Conservation (phyloP, 2,329 filamentous ascomycete species). For the Fusarium sp. region DNA sequence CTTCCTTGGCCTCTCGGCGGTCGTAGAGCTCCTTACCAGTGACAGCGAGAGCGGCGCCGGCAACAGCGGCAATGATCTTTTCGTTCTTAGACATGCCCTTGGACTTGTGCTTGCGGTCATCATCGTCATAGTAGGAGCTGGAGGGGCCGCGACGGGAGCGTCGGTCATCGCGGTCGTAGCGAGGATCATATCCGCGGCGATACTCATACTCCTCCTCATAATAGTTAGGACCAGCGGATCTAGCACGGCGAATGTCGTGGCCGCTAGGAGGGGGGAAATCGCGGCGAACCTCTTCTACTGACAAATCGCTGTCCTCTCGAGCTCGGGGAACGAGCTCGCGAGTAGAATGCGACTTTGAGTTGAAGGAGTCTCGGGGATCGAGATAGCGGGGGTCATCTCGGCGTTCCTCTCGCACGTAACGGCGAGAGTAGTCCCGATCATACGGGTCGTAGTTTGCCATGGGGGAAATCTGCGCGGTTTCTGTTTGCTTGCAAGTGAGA, state of each 20-base stretch:
- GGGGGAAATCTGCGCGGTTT: conserved; percentile 17
- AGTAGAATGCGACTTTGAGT: conserved; percentile 57
- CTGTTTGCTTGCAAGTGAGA: conserved; percentile 4
- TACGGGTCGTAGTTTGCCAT: conserved; percentile 67
- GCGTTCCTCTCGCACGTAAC: conserved; percentile 66
- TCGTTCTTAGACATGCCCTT: conserved; percentile 69
- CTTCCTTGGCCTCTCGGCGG: conserved; percentile 67
- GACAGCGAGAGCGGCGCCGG: conserved; percentile 72
- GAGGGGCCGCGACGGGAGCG: conserved; percentile 62
- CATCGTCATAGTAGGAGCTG: conserved; percentile 68
- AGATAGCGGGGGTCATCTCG: conserved; percentile 66
- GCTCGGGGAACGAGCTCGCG: conserved; percentile 68
- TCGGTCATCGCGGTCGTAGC: conserved; percentile 52
- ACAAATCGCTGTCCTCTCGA: conserved; percentile 80
- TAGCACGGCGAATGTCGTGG: conserved; percentile 68
- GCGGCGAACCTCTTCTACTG: conserved; percentile 84
- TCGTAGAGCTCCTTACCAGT: conserved; percentile 76
- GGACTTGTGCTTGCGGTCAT: conserved; percentile 62
- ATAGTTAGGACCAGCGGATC: conserved; percentile 71
- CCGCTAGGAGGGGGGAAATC: conserved; percentile 82
- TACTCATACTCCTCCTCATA: conserved; percentile 67
- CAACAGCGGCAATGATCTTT: conserved; percentile 75
- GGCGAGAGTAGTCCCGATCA: conserved; percentile 63
- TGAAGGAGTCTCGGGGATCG: conserved; percentile 63
- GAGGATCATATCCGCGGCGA: conserved; percentile 62